Evolutionary conservation across 2,329 filamentous ascomycete genomes (phyloP), one percentile per base, ranked within the genome.

Genomic region (Coniochaeta sp.): DNA sequence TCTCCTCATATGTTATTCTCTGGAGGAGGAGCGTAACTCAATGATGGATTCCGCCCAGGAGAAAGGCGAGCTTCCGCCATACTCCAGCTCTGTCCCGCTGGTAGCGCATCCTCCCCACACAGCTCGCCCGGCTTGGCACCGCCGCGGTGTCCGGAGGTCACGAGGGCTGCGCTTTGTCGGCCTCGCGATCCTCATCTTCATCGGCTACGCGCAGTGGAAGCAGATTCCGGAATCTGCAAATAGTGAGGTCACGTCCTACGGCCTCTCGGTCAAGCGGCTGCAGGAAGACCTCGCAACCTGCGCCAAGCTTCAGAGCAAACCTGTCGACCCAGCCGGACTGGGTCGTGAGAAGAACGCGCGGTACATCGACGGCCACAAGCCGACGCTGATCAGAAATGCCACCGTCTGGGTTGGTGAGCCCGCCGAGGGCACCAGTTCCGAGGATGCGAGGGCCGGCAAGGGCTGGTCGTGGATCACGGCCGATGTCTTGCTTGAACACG

Each of bases 401-500:
- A 85, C 82, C 1, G 77, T 89, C 22, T 89, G 86, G 87, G 76
- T 83, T 3, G 87, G 86, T 36, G 86, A 89, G 71, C 82, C 87
- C 0, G 70, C 67, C 0, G 61, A 76, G 36, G 83, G 83, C 11
- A 81, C 79, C 1, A 79, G 77, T 7, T 69, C 74, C 6, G 79
- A 81, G 54, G 83, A 85, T 65, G 82, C 83, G 1, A 77, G 78
- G 44, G 76, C 76, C 31, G 86, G 86, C 19, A 81, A 81, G 61
- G 85, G 85, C 34, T 89, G 80, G 73, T 70, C 75, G 26, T 89
- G 87, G 87, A 73, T 79, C 36, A 69, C 69, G 1, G 78, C 82
- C n/a, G 86, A 89, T 64, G 80, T 89, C 6, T 78, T 84, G 40
- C 66, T 89, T 1, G 79, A 87, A 64, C 68, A 82, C 61, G 87